A percentile compares a stretch with the other conserved stretches of the same genome.
These are phyloP conservation scores for Striga asiatica DNA, from an alignment of 257 asterid species.

Conservation along the genomic window DNA sequence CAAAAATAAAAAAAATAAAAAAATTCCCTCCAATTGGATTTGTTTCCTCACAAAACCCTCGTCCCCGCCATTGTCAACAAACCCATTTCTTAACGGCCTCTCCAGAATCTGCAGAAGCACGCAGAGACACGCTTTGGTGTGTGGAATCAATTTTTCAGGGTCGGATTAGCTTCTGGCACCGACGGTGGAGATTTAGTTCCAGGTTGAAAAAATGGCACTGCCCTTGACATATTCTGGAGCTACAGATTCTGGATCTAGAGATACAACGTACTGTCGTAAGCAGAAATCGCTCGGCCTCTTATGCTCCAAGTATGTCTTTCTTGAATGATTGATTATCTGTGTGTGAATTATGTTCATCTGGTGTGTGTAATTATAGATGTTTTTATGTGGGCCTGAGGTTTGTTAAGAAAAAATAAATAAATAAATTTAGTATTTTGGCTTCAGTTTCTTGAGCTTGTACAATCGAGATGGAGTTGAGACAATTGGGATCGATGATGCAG, in stretches of 20 bases:
- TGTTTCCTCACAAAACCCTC: slow-evolving; percentile 19
- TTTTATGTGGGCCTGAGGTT: too few species aligned
- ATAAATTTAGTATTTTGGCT: slow-evolving; percentile 6
- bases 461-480: slow-evolving; percentile 70
- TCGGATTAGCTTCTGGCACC: neutral
- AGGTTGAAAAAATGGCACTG: slow-evolving; percentile 13
- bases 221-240: slow-evolving; percentile 15
- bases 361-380: neutral
- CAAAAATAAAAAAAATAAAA: too few species aligned
- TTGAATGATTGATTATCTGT: neutral
- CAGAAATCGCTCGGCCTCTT: slow-evolving; percentile 91
- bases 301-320: slow-evolving; percentile 66
- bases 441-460: slow-evolving; percentile 73
- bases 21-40: slow-evolving; percentile 41
- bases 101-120: too few species aligned
- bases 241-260: slow-evolving; percentile 51
- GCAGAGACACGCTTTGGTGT: neutral
- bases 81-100: slow-evolving; percentile 40
- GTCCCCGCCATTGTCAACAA: slow-evolving; percentile 50
- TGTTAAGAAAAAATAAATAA: too few species aligned
- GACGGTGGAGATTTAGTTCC: neutral
- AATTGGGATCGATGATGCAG: slow-evolving; percentile 92
- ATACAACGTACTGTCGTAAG: slow-evolving; percentile 67
- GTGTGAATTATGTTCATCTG: too few species aligned
- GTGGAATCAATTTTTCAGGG: neutral